Evolutionary conservation across 2,329 filamentous ascomycete species (phyloP), one percentile per base, ranked within the genome.

Genomic region (Aspergillus unguis): DNA sequence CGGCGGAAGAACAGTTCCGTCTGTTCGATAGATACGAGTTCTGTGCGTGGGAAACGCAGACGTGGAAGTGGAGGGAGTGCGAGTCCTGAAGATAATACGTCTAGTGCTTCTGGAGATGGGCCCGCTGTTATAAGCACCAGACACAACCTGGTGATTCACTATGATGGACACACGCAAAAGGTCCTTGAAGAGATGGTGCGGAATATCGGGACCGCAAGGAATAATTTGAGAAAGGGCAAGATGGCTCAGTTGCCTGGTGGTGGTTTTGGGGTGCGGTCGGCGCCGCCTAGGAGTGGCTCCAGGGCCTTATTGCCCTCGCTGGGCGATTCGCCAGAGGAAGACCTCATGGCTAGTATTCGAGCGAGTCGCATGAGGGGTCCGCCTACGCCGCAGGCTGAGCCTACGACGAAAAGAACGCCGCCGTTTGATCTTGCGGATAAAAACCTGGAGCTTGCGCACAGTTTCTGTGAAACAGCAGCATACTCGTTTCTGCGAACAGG

Each of bases 401-500:
- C 23, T 37, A 50, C 25, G 17, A 44, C 29, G 63, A 73, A 83
- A 49, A 83, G 29, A 23, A 6, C 86, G 50, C 77, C 82, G 50
- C 76, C 79, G 1, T 90, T 87, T 65, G 89, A 95, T 58, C 78
- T 83, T 41, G 79, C 91, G 1, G 91, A 96, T 66, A 88, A 87
- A 66, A 82, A 83, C 1, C 77, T 96, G 27, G 91, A 96, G 66
- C 82, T 83, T 58, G 87, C 90, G 4, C 90, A 96, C 68, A 81
- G 80, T 51, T 82, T 91, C 62, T 95, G 89, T 67, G 92, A 96
- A 73, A 85, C 85, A 49, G 92, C 88, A 2, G 92, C 92, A 0
- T 91, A 95, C 65, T 89, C 95, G 64, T 90, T 94, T 56, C 77
- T 96, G n/a, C 84, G 92, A 26, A 87, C 91, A 48, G 92, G 91